Evolutionary conservation across 768 basidiomycete species (phyloP).

Genomic region (Mycena rebaudengoi): DNA sequence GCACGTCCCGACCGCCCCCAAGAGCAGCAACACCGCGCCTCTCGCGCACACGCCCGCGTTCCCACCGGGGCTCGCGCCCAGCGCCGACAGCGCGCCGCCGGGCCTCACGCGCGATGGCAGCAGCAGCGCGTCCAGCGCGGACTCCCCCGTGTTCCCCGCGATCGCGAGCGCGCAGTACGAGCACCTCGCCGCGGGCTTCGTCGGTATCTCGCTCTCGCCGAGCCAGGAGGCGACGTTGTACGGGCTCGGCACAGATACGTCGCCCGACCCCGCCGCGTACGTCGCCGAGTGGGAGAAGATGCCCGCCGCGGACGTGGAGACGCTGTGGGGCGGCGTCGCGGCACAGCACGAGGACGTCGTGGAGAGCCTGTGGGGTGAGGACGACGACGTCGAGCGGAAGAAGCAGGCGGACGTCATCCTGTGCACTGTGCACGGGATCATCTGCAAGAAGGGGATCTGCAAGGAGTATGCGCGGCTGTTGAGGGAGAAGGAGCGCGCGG

Average conservation of each 20-base stretch:
- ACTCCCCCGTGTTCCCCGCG: background rate
- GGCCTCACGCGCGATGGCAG: too few species aligned
- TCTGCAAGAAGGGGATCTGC: slow-evolving; percentile 50
- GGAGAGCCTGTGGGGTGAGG: slow-evolving; percentile 38
- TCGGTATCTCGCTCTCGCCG: slow-evolving; percentile 32
- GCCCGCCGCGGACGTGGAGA: slow-evolving; percentile 6
- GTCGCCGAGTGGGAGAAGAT: slow-evolving; percentile 35
- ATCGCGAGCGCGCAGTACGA: background rate
- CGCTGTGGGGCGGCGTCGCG: background rate
- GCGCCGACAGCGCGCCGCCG: slow-evolving; percentile 1
- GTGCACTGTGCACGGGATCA: slow-evolving; percentile 39
- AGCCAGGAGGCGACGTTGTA: slow-evolving; percentile 36
- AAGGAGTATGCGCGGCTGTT: slow-evolving; percentile 38
- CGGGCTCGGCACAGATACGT: slow-evolving; percentile 6
- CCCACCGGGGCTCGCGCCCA: slow-evolving; percentile 4
- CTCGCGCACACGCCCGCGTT: background rate
- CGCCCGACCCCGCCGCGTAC: slow-evolving; percentile 28
- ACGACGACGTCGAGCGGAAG: slow-evolving; percentile 17
- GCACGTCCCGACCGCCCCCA: slow-evolving; percentile 27
- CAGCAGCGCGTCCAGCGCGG: slow-evolving; percentile 4
- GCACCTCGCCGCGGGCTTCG: slow-evolving; percentile 24
- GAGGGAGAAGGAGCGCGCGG: slow-evolving; percentile 34
- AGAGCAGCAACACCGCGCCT: slow-evolving; percentile 20
- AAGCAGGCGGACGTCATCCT: slow-evolving; percentile 22
- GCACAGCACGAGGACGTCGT: background rate